Percentiles rank a stretch among this genome's conserved stretches.
Evolutionary conservation across 1,284 basidiomycete species (phyloP).

Genomic region (Puccinia hordei): DNA sequence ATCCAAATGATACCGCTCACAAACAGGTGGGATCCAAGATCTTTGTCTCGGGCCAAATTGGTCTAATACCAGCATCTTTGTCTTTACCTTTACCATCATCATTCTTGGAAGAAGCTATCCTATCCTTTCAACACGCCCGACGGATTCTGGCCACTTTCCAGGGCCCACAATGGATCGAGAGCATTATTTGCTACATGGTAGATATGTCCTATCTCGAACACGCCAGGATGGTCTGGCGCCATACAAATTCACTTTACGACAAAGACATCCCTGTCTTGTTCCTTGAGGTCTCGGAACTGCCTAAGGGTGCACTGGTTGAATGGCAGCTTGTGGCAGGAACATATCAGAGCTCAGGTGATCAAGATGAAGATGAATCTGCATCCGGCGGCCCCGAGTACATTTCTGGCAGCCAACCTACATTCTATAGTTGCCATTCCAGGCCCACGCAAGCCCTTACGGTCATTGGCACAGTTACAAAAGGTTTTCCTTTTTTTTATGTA

Average conservation of each 20-base stretch:
- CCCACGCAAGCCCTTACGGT: background rate
- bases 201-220: slow-evolving; percentile 4
- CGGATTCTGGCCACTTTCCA: slow-evolving; percentile 65
- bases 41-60: slow-evolving; percentile 93
- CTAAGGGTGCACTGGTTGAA: slow-evolving; percentile 69
- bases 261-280: slow-evolving; percentile 66
- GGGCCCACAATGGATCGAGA: slow-evolving; percentile 50
- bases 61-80: slow-evolving; percentile 75
- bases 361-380: slow-evolving; percentile 13
- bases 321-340: slow-evolving; percentile 58
- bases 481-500: background rate
- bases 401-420: background rate
- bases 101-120: slow-evolving; percentile 69
- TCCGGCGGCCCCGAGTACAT: background rate
- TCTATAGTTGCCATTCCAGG: background rate
- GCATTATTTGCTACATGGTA: slow-evolving; percentile 27
- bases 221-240: slow-evolving; percentile 35
- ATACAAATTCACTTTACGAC: slow-evolving; percentile 46
- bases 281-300: slow-evolving; percentile 71
- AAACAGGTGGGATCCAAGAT: slow-evolving; percentile 70
- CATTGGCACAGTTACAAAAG: slow-evolving; percentile 15
- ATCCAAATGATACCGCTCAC: background rate
- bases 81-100: slow-evolving; percentile 68
- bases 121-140: slow-evolving; percentile 78
- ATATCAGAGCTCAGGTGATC: slow-evolving; percentile 8